phyloP scores from a whole-genome alignment of 202 grass and related monocot species.

The Carex sylvatica region DNA sequence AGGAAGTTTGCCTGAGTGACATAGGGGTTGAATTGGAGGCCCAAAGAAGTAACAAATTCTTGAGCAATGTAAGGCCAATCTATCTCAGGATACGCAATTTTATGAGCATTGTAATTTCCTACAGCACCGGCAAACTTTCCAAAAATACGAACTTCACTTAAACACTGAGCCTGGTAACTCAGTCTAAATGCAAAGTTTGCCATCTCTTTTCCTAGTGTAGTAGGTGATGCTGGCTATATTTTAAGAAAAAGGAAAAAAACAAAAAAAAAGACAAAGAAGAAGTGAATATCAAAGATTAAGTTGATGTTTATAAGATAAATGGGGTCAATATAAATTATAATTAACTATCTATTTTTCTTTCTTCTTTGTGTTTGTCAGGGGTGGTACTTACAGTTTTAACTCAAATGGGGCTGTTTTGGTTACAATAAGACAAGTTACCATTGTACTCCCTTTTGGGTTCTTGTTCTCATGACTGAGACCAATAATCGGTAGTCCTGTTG shows the following conservation, averaged over 20 bases:
- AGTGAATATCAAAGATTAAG: neutral
- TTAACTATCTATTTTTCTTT: neutral
- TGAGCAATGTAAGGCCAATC: slow-evolving; percentile 69
- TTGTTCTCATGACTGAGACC: neutral
- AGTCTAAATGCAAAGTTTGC: slow-evolving; percentile 79
- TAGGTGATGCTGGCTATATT: slow-evolving; percentile 83
- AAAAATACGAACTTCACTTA: slow-evolving; percentile 55
- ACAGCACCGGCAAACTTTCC: slow-evolving; percentile 92
- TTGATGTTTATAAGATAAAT: neutral
- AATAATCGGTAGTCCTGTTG: neutral
- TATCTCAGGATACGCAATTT: slow-evolving; percentile 70
- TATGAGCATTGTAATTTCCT: slow-evolving; percentile 93
- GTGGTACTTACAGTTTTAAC: neutral
- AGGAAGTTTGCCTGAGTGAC: slow-evolving; percentile 68
- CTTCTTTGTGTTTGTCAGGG: neutral
- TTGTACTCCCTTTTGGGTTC: neutral
- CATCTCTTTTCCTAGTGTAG: slow-evolving; percentile 95
- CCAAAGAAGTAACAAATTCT: slow-evolving; percentile 78
- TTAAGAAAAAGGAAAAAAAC: slow-evolving; percentile 1
- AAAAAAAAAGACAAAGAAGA: slow-evolving; percentile 11
- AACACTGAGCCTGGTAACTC: slow-evolving; percentile 49
- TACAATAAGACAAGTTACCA: slow-evolving; percentile 13
- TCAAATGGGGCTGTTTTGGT: neutral
- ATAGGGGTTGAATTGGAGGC: slow-evolving; percentile 74
- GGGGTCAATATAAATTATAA: neutral